Evolutionary conservation across 768 basidiomycete species (phyloP), one percentile per base, ranked within the genome.

Genomic region (Lenzites betulinus): DNA sequence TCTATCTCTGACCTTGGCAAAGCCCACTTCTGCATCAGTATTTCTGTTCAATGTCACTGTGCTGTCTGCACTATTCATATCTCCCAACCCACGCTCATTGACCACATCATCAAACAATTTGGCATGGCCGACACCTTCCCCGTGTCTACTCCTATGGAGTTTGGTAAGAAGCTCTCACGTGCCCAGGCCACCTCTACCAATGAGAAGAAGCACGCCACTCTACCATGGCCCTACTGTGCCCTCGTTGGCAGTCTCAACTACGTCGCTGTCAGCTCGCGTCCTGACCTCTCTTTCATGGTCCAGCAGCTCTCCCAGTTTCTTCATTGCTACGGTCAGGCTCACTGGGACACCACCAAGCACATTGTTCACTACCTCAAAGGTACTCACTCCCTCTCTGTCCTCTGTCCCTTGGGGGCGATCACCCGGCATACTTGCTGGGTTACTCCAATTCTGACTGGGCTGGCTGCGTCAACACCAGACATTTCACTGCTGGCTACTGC

Each of bases 1-100:
- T 60, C 59, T 9, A 75, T 79, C 9, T 68, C 72, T 9, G 75
- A 77, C 30, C 68, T 77, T 0, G 76, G 75, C 0, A 66, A 73
- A 7, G 58, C 70, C 1, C 60, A 66, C 2, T 74, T 69, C 43
- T 59, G 66, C 33, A 54, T 83, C 1, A 78, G 79, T 0, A 77
- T 82, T n/a, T 69, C 65, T 6, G 70, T 80, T 30, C 46, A 65
- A n/a, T 67, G 71, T 0, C 70, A 78, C 25, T 62, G 63, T 5
- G 8, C 47, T 1, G 41, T 43, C 6, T 51, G 61, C 18, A 65
- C 62, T 0, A 59, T 75, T 5, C 20, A 48, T 16, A 41, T 70
- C 28, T 66, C 66, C 1, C 68, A 69, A 42, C 42, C 49, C 12
- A 47, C 62, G 16, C 52, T 61, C 44, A 70, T 70, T 48, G 56